Evolutionary conservation across 2,329 filamentous ascomycete species (phyloP).

Genomic region (Colletotrichum caudatum): DNA sequence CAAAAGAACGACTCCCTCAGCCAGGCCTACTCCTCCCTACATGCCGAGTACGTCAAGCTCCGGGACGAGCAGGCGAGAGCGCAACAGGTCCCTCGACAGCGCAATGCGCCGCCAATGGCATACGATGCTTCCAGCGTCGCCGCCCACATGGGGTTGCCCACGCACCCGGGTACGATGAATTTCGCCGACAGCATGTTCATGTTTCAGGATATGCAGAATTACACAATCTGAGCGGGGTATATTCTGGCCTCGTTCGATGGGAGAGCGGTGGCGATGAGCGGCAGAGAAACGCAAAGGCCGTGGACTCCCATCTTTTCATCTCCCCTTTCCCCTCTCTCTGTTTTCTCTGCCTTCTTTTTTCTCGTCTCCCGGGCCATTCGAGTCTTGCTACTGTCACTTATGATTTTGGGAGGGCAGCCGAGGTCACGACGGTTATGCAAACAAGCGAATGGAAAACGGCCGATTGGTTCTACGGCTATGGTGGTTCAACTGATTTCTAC

Average conservation of each 20-base stretch:
- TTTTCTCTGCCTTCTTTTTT: neutral
- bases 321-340: neutral
- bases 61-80: conserved; percentile 37
- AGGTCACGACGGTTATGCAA: conserved; percentile 15
- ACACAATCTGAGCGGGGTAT: conserved; percentile 41
- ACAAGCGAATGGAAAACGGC: conserved; percentile 26
- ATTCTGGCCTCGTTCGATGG: neutral
- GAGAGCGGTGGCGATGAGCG: conserved; percentile 14
- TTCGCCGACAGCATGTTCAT: conserved; percentile 49
- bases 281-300: conserved; percentile 19
- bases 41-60: conserved; percentile 58
- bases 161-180: conserved; percentile 43
- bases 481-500: conserved; percentile 29
- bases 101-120: conserved; percentile 34
- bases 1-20: conserved; percentile 67
- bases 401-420: conserved; percentile 13
- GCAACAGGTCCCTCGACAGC: conserved; percentile 33
- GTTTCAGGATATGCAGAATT: conserved; percentile 47
- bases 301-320: conserved; percentile 2
- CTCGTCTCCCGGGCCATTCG: neutral
- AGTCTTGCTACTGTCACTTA: conserved; percentile 8
- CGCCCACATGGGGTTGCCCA: conserved; percentile 38
- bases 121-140: conserved; percentile 27
- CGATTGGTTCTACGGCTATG: conserved; percentile 22
- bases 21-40: conserved; percentile 64